Percentiles rank a stretch among this genome's conserved stretches.
Conservation (phyloP, 768 basidiomycete genomes). For the Gyrodon lividus region DNA sequence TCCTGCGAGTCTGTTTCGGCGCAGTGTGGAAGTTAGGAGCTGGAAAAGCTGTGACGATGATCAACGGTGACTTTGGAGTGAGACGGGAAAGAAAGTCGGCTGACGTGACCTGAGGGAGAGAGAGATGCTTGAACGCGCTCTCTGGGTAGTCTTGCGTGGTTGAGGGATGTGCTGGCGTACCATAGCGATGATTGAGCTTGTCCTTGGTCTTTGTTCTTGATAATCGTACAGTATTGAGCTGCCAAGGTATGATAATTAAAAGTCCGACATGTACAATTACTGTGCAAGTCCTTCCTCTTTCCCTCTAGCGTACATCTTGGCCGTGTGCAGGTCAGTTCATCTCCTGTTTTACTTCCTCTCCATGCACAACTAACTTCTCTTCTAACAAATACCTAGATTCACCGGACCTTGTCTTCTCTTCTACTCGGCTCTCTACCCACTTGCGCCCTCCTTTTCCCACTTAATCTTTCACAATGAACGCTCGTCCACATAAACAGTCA, state of each 20-base stretch:
- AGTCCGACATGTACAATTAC: constrained; percentile 37
- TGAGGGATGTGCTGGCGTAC: not conserved
- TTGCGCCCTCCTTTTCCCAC: constrained; percentile 19
- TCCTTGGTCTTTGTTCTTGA: too few relatives aligned
- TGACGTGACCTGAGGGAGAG: constrained; percentile 3
- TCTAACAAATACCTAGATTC: not conserved
- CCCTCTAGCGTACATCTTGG: not conserved
- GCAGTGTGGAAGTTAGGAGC: not conserved
- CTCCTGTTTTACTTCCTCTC: not conserved
- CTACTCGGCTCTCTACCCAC: not conserved
- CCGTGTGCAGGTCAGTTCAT: constrained; percentile 14
- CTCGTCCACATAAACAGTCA: constrained; percentile 84
- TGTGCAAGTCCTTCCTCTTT: constrained; percentile 14
- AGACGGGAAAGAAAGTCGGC: not conserved
- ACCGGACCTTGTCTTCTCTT: not conserved
- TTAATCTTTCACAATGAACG: constrained; percentile 51
- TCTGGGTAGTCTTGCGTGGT: not conserved
- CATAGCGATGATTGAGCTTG: too few relatives aligned
- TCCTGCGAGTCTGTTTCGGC: not conserved
- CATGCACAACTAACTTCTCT: constrained; percentile 15
- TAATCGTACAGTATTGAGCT: too few relatives aligned
- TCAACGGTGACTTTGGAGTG: not conserved
- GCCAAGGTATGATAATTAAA: constrained; percentile 29
- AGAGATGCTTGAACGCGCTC: constrained; percentile 3
- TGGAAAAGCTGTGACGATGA: not conserved